Evolutionary conservation across 2,329 filamentous ascomycete species (phyloP), one percentile per base, ranked within the genome.

Genomic region (Alternaria viburni): DNA sequence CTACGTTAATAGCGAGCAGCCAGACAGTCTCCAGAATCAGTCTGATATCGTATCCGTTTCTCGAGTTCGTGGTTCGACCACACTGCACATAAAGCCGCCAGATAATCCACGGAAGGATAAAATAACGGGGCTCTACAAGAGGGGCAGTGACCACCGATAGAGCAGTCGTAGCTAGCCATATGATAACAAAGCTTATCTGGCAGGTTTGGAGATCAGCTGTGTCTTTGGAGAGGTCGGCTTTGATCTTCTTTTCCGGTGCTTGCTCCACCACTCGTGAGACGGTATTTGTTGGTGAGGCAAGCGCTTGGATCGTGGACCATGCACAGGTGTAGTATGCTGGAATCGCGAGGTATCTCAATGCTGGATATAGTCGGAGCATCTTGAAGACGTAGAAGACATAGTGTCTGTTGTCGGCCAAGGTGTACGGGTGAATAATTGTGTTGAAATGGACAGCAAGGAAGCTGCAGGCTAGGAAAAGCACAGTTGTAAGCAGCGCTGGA

Each of bases 341-440:
- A 0, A 90, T 86, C 2, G 91, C 89, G 1, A 86, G 79, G 71
- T 93, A 93, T 36, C 90, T 90, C 55, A 93, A 80, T 17, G 83
- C 80, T 1, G 84, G 83, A 45, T 92, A 87, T 6, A 85, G 86
- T 3, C 91, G 86, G 41, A 98, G 90, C 6, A 91, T 90, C 1
- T 93, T 90, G 83, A 99, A 99, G 64, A 97, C 84, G 81, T 99
- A 99, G 80, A 99, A 99, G 78, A 97, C 91, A 82, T 97, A 99
- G 79, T 99, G 96, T 3, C 96, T 86, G 79, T 99, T 99, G 80
- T 99, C 96, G 32, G 96, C 96, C 1, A 98, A 86, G 0, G 94
- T 97, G 77, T 98, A 99, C 0, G 96, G 95, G 75, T 99, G 96
- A 46, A 98, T 88, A 66, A 97, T 91, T 32, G 96, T 99, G 84